phyloP scores from a whole-genome alignment of 164 flowering plant genomes.

The Liquidambar formosana region DNA sequence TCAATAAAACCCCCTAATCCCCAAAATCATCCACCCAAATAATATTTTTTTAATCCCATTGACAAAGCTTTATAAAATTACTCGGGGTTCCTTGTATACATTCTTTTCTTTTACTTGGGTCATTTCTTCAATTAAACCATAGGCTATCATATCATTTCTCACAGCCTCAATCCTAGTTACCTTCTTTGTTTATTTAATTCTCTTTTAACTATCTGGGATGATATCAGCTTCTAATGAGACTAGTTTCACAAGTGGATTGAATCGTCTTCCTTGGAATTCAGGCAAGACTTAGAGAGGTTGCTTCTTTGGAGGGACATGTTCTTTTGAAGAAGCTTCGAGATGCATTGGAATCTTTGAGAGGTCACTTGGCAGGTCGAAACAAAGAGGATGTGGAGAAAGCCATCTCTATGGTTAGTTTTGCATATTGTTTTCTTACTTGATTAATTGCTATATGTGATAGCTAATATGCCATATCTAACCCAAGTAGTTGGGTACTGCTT shows the following conservation, averaged over 20 bases:
- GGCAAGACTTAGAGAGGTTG: conserved; percentile 82
- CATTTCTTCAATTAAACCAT: not conserved
- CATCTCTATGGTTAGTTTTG: conserved; percentile 75
- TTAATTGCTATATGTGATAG: not conserved
- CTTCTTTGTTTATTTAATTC: not conserved
- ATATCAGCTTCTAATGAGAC: not conserved
- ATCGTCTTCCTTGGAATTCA: conserved; percentile 32
- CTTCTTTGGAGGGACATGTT: conserved; percentile 91
- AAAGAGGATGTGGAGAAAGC: conserved; percentile 95
- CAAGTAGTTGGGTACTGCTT: not conserved
- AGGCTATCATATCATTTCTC: not conserved
- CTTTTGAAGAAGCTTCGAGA: conserved; percentile 95
- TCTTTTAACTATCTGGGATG: not conserved
- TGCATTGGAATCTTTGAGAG: conserved; percentile 84
- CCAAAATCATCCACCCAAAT: no score
- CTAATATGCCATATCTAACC: no score
- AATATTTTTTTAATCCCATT: no score
- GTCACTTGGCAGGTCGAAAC: conserved; percentile 83
- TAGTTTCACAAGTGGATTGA: not conserved
- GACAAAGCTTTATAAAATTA: not conserved
- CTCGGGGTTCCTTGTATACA: not conserved
- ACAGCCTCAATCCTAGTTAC: no score
- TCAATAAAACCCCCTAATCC: no score
- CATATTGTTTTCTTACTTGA: conserved; percentile 1
- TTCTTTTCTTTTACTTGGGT: not conserved